phyloP scores from a whole-genome alignment of 164 flowering plant species.

The Annona cherimola region DNA sequence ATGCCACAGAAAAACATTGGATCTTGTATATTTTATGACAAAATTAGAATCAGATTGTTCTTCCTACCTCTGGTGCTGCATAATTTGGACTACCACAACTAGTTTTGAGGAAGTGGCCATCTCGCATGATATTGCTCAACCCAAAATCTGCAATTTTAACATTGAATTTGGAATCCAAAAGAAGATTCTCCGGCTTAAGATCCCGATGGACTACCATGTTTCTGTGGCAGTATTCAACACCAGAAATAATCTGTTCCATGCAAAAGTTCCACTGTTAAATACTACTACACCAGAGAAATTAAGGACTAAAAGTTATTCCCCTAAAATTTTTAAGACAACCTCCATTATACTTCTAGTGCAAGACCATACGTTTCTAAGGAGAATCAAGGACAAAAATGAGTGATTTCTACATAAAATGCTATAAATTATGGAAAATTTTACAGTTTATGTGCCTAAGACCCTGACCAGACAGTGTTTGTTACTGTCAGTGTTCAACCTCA shows the following conservation, averaged over 20 bases:
- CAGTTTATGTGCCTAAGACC: too few relatives aligned
- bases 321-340: neutral
- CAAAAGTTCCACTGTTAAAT: neutral
- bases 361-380: too few relatives aligned
- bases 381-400: too few relatives aligned
- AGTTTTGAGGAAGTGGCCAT: conserved; percentile 41
- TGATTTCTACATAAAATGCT: too few relatives aligned
- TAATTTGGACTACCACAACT: conserved; percentile 49
- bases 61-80: conserved; percentile 45
- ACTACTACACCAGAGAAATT: neutral
- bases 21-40: neutral
- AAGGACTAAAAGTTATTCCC: neutral
- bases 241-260: conserved; percentile 34
- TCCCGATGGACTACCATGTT: conserved; percentile 48
- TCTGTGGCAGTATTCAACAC: conserved; percentile 41
- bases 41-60: neutral
- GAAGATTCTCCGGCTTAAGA: conserved; percentile 46
- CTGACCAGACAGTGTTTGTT: too few relatives aligned
- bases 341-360: too few relatives aligned
- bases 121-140: conserved; percentile 37
- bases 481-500: too few relatives aligned
- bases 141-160: conserved; percentile 48
- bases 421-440: too few relatives aligned
- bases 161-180: conserved; percentile 34
- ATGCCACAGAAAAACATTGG: neutral